These are phyloP conservation scores for Thelonectria olida DNA, from an alignment of 2,329 filamentous ascomycete genomes.

Conservation along the genomic window DNA sequence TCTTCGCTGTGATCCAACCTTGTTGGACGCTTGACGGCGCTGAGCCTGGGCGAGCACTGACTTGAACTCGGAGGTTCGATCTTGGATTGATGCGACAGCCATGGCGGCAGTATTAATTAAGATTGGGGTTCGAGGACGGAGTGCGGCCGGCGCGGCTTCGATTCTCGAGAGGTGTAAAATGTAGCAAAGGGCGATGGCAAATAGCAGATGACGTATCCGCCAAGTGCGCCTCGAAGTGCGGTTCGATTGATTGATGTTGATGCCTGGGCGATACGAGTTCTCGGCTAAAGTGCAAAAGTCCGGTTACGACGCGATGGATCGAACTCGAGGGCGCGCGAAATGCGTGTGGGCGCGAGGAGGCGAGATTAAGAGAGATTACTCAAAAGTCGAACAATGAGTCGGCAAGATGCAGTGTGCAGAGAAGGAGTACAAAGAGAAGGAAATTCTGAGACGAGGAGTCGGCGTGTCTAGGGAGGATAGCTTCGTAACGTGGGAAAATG, in stretches of 20 bases:
- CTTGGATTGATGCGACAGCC: conserved; percentile 85
- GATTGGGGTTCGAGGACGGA: conserved; percentile 31
- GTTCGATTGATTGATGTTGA: not conserved
- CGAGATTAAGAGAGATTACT: conserved; percentile 14
- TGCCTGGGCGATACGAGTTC: not conserved
- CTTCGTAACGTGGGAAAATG: conserved; percentile 33
- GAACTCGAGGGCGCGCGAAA: not conserved
- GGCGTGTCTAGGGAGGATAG: conserved; percentile 16
- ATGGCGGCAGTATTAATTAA: conserved; percentile 50
- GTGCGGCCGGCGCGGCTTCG: conserved; percentile 49
- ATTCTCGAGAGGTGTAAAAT: conserved; percentile 25
- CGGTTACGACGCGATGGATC: conserved; percentile 12
- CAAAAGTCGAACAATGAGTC: conserved; percentile 1
- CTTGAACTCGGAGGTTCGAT: conserved; percentile 94
- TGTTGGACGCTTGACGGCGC: conserved; percentile 78
- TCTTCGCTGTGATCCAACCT: conserved; percentile 81
- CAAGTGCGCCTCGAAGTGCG: not conserved
- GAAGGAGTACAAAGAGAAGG: conserved; percentile 13
- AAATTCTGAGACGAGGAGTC: conserved; percentile 8
- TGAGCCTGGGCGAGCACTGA: conserved; percentile 89
- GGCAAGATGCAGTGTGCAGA: not conserved
- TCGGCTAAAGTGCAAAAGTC: not conserved
- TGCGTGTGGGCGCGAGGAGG: not conserved
- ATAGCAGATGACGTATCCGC: not conserved
- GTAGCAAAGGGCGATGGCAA: not conserved